Conservation (phyloP, 192 early-diverging fungal species). For the Linnemannia schmuckeri region DNA sequence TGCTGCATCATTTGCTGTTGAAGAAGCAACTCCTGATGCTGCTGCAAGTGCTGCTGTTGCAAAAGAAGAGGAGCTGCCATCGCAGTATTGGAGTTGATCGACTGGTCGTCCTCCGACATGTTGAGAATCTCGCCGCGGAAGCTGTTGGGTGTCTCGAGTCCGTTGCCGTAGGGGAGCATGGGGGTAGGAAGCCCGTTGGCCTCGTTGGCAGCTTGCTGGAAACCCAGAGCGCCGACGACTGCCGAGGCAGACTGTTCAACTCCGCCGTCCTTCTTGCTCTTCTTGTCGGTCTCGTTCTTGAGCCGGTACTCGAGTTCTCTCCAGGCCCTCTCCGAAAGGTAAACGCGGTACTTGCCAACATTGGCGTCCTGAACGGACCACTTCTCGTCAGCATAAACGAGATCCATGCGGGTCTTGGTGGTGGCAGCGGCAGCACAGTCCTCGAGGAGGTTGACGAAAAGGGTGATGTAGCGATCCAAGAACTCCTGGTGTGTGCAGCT, state of each 20-base stretch:
- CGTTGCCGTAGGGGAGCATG: slow-evolving; percentile 14
- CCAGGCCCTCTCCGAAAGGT: slow-evolving; percentile 85
- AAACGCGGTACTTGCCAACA: slow-evolving; percentile 66
- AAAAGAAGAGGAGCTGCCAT: slow-evolving; percentile 45
- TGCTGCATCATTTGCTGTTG: slow-evolving; percentile 50
- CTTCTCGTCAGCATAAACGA: slow-evolving; percentile 24
- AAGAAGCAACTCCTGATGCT: slow-evolving; percentile 50
- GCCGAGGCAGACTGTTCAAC: slow-evolving; percentile 57
- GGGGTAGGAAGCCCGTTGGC: background rate
- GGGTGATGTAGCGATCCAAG: slow-evolving; percentile 75
- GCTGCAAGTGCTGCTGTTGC: slow-evolving; percentile 52
- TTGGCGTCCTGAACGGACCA: slow-evolving; percentile 39
- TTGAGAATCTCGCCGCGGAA: slow-evolving; percentile 50
- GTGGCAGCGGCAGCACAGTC: slow-evolving; percentile 46
- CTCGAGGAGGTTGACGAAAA: slow-evolving; percentile 47
- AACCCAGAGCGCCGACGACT: slow-evolving; percentile 33
- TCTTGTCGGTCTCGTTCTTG: slow-evolving; percentile 77
- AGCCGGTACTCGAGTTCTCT: slow-evolving; percentile 86
- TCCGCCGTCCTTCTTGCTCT: slow-evolving; percentile 58
- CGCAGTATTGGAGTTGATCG: slow-evolving; percentile 53
- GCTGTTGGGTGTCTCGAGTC: slow-evolving; percentile 38
- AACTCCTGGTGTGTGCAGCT: slow-evolving; percentile 84
- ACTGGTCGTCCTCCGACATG: slow-evolving; percentile 51
- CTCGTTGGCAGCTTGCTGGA: slow-evolving; percentile 50
- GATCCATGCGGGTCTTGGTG: slow-evolving; percentile 34